These are phyloP conservation scores for Cordyceps militaris DNA, from an alignment of 2,329 filamentous ascomycete species.

Conservation along the genomic window DNA sequence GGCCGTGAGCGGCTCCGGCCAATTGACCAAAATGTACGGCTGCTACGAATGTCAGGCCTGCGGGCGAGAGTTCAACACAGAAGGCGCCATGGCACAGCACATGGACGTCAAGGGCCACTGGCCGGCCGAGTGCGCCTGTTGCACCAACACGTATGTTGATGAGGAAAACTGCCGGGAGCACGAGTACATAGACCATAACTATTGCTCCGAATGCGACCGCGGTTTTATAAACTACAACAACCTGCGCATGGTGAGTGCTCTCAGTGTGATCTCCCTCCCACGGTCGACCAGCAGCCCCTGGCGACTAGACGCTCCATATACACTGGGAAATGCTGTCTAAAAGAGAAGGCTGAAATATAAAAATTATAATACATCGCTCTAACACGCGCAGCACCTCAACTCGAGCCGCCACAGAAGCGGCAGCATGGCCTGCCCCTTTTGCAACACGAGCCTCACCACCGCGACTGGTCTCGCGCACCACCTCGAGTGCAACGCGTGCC, in stretches of 20 bases:
- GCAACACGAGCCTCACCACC: slow-evolving; percentile 35
- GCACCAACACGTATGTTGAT: slow-evolving; percentile 18
- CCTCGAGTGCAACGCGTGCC: slow-evolving; percentile 49
- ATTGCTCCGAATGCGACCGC: slow-evolving; percentile 28
- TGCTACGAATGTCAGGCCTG: slow-evolving; percentile 25
- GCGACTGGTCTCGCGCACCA: slow-evolving; percentile 50
- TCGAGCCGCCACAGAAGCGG: slow-evolving; percentile 42
- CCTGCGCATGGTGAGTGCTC: slow-evolving; percentile 25
- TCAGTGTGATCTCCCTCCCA: no score
- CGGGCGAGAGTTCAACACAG: slow-evolving; percentile 18
- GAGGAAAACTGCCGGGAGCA: slow-evolving; percentile 19
- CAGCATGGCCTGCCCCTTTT: slow-evolving; percentile 47
- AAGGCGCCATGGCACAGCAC: slow-evolving; percentile 21
- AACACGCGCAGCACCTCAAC: slow-evolving; percentile 42
- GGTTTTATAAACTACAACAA: slow-evolving; percentile 25
- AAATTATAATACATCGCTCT: no score
- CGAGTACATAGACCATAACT: slow-evolving; percentile 23
- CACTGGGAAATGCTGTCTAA: background rate
- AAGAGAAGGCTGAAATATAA: no score
- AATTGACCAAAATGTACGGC: background rate
- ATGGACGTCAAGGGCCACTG: slow-evolving; percentile 26
- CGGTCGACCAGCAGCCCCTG: background rate
- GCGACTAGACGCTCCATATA: no score
- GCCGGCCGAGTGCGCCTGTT: slow-evolving; percentile 22
- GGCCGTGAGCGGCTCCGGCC: no score